Base-by-base conservation (phyloP, 2,329 filamentous ascomycete genomes). In the Ophidiomyces ophidiicola region DNA sequence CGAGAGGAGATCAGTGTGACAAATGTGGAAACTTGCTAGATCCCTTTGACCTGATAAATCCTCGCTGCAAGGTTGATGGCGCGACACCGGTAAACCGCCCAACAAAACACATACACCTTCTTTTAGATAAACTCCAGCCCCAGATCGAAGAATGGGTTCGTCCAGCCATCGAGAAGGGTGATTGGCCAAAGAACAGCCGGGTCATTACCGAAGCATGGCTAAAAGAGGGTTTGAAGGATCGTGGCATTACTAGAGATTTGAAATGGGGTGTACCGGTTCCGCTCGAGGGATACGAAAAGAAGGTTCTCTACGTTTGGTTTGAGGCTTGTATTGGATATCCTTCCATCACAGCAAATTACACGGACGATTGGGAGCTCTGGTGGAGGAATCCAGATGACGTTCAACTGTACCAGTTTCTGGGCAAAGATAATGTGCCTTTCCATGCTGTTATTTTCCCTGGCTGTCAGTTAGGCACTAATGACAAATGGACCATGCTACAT, bases 61-160 rank as follows among this genome's bases (percentile, higher is more conserved):
- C 86, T 4, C 78, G 80, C 45, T 96, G 90, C 69, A 96, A 96
- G 66, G 72, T 94, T 12, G 85, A 94, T 53, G 82, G 80, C 32
- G 75, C 84, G 5, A 80, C 80, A 4, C 88, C 87, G 2, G 77
- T 88, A 20, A 74, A 76, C 36, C 74, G 80, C 48, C 76, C 82
- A 49, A 96, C 88, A 19, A 94, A 86, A 62, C 90, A 96, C 58
- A 75, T 94, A 32, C 93, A 86, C 61, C 68, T 98, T n/a, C 73
- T 76, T 37, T 70, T 98, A 6, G 85, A 96, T 60, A 81, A 81
- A 54, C 71, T 94, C 30, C 80, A 92, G 57, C 71, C 78, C 1
- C 67, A 79, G 46, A 78, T 94, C 39, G 74, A 83, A 50, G 69
- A 74, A 43, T 98, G 85, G 84, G 80, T 82, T 47, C 67, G 76